phyloP scores from a whole-genome alignment of 257 asterid genomes.

The Dorcoceras hygrometricum region DNA sequence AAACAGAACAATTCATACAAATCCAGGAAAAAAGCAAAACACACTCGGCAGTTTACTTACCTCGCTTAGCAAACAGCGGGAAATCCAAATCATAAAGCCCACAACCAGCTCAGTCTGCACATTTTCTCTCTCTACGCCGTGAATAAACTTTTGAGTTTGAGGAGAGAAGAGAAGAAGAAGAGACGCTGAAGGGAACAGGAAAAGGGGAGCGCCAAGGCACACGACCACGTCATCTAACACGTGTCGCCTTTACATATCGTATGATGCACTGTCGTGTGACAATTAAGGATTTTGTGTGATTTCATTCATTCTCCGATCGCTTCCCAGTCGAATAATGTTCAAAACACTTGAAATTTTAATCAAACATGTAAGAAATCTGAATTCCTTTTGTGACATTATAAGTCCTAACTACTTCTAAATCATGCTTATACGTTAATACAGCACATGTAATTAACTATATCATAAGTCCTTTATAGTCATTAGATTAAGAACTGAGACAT shows the following conservation, averaged over 20 bases:
- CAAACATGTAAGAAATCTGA: no score
- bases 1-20: neutral
- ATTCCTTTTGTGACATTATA: no score
- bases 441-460: no score
- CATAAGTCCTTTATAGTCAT: no score
- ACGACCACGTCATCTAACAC: slow-evolving; percentile 51
- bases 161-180: slow-evolving; percentile 22
- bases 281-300: no score
- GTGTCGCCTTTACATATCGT: slow-evolving; percentile 26
- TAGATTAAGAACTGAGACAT: no score
- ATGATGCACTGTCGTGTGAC: neutral
- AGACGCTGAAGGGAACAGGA: neutral
- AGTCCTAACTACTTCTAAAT: no score
- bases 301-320: no score
- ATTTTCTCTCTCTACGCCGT: slow-evolving; percentile 11
- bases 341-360: no score
- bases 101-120: slow-evolving; percentile 8
- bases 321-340: no score
- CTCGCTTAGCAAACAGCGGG: neutral
- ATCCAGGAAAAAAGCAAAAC: neutral
- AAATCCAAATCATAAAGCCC: neutral
- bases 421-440: no score
- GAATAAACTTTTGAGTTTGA: neutral
- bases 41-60: neutral
- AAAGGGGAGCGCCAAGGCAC: slow-evolving; percentile 31